A percentile compares a stretch with the other conserved stretches of the same genome.
phyloP scores from a whole-genome alignment of 129 eudicot genomes.

The Flaveria ramosissima region DNA sequence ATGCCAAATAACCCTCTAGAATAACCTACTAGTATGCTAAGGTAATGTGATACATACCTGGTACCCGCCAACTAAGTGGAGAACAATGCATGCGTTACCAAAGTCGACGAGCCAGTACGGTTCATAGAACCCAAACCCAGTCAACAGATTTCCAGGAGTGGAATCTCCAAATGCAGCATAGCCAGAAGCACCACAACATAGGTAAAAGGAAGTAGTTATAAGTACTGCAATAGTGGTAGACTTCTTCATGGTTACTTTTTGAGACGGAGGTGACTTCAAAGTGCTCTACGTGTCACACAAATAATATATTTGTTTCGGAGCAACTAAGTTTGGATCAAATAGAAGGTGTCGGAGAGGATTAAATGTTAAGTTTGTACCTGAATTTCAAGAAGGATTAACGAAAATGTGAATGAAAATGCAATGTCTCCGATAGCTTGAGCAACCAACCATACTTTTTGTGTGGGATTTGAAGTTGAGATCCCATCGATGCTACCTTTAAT shows the following conservation, averaged over 20 bases:
- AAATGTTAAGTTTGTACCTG: constrained; percentile 46
- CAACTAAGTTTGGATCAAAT: background rate
- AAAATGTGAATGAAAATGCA: constrained; percentile 68
- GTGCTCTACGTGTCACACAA: constrained; percentile 51
- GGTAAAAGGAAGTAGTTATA: constrained; percentile 61
- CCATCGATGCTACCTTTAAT: constrained; percentile 70
- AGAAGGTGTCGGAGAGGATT: background rate
- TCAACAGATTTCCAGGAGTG: constrained; percentile 84
- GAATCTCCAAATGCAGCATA: constrained; percentile 83
- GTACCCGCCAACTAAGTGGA: constrained; percentile 85
- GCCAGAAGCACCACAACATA: constrained; percentile 77
- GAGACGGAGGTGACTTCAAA: constrained; percentile 68
- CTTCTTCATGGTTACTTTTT: constrained; percentile 67
- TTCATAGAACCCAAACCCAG: constrained; percentile 92
- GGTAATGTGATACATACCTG: constrained; percentile 62
- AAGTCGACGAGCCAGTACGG: constrained; percentile 87
- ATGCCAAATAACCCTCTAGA: background rate
- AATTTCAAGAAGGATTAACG: constrained; percentile 67
- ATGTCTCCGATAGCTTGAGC: constrained; percentile 82
- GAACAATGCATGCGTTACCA: constrained; percentile 70
- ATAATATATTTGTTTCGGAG: too few relatives aligned
- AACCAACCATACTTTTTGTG: constrained; percentile 71
- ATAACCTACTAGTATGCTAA: background rate
- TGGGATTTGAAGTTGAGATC: constrained; percentile 46
- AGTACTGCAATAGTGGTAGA: constrained; percentile 49